Conservation (phyloP, 495 filamentous ascomycete species). For the Cercophora samala region DNA sequence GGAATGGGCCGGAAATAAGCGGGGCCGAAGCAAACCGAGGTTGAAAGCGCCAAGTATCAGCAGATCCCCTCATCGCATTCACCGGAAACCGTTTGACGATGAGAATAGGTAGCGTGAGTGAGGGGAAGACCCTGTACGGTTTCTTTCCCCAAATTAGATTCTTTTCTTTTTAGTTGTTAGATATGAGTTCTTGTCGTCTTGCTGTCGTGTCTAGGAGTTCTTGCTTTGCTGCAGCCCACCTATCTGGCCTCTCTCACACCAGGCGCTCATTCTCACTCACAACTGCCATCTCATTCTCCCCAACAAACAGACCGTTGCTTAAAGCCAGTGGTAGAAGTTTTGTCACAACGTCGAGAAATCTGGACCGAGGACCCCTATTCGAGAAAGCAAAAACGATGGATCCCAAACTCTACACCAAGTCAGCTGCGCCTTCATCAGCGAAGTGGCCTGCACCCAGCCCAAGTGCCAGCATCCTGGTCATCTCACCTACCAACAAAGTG, state of each 20-base stretch:
- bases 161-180: background rate
- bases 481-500: conserved; percentile 83
- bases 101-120: background rate
- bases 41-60: background rate
- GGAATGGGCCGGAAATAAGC: background rate
- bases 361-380: background rate
- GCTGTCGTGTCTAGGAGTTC: background rate
- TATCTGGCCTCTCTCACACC: background rate
- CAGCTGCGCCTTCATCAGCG: background rate
- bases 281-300: background rate
- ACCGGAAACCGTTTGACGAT: background rate
- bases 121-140: background rate
- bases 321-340: background rate
- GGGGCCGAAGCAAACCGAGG: background rate
- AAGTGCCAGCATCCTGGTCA: conserved; percentile 65
- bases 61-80: background rate
- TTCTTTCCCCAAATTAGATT: background rate
- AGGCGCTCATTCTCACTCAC: background rate
- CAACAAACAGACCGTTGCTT: background rate
- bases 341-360: background rate
- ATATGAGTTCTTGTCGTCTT: background rate
- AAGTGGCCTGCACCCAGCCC: background rate
- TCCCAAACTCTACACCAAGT: background rate
- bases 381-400: background rate
- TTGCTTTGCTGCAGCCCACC: background rate